Evolutionary conservation across 805 yeast species (phyloP).

Genomic region (Wickerhamiella alocasiicola): DNA sequence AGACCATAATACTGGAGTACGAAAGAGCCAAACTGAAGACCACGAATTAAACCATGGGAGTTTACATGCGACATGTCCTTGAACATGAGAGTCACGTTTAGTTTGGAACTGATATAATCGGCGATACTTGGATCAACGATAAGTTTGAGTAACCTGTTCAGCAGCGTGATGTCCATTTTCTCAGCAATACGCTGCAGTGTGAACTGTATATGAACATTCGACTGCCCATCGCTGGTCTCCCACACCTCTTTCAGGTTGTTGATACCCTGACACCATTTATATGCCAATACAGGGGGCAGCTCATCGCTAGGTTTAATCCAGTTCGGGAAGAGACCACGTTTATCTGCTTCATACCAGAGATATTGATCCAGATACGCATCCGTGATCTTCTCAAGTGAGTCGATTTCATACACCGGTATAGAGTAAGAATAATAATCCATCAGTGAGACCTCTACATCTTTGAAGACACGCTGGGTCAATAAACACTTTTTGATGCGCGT

Average conservation of each 20-base stretch:
- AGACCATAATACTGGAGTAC: slow-evolving; percentile 84
- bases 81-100: slow-evolving; percentile 66
- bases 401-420: slow-evolving; percentile 75
- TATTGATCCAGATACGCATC: slow-evolving; percentile 95
- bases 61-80: slow-evolving; percentile 94
- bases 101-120: slow-evolving; percentile 83
- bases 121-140: slow-evolving; percentile 85
- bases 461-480: slow-evolving; percentile 81
- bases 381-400: slow-evolving; percentile 87
- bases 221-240: slow-evolving; percentile 62
- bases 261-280: slow-evolving; percentile 89
- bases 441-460: slow-evolving; percentile 78
- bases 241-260: slow-evolving; percentile 70
- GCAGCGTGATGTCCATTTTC: slow-evolving; percentile 74
- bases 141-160: slow-evolving; percentile 68
- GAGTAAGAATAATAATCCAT: slow-evolving; percentile 79
- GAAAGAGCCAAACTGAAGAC: slow-evolving; percentile 82
- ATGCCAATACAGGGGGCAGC: slow-evolving; percentile 80
- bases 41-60: slow-evolving; percentile 76
- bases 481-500: slow-evolving; percentile 71
- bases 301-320: slow-evolving; percentile 98
- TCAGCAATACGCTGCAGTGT: slow-evolving; percentile 59
- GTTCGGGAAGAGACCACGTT: slow-evolving; percentile 75
- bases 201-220: slow-evolving; percentile 76
- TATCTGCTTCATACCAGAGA: slow-evolving; percentile 90